Base-by-base conservation (phyloP, 2,329 filamentous ascomycete species). In the Colletotrichum sp. region DNA sequence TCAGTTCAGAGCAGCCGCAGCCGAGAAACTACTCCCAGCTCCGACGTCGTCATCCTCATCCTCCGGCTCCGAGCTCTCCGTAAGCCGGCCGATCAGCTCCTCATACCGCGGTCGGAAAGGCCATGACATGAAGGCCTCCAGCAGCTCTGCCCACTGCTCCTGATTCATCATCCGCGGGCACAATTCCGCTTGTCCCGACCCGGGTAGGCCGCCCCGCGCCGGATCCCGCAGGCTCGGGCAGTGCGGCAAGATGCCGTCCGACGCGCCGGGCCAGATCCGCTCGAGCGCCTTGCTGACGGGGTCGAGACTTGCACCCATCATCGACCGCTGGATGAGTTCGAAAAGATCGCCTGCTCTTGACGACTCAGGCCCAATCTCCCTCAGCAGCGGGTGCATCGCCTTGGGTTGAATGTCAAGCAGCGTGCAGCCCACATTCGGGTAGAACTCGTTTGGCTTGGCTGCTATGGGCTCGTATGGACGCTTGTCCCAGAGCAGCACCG, bases 371-470 rank as follows among this genome's bases (percentile, higher is more conserved):
- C 89, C 89, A 70, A 84, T 84, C 70, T 89, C 82, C 8, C 87
- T 87, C 24, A 93, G 80, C 3, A 90, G 79, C 2, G 86, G 87
- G 79, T 88, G 87, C 76, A 89, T 84, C 4, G 87, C 81, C 78
- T 89, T 89, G 5, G 95, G 94, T 78, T 93, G 90, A 75, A 95
- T 86, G 82, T 96, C 94, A 18, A 96, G 82, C 5, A 96, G 89
- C 13, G 87, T 85, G 71, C 91, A 86, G 8, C 88, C 85, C 10
- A 88, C 83, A 28, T 89, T 86, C 2, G 95, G 95, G 82, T 89
- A 95, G 80, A 95, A 93, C 78, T 98, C 96, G 1, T 89, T 80
- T 0, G 84, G 68, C 6, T 86, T 76, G 4, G 91, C 89, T 28
- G 86, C 83, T 18, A 98, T 86, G 0, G 95, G 94, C 80, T 98